A percentile compares a stretch with the other conserved stretches of the same genome.
phyloP scores from a whole-genome alignment of 2,329 filamentous ascomycete species.

The Exutisphaerella laricina region DNA sequence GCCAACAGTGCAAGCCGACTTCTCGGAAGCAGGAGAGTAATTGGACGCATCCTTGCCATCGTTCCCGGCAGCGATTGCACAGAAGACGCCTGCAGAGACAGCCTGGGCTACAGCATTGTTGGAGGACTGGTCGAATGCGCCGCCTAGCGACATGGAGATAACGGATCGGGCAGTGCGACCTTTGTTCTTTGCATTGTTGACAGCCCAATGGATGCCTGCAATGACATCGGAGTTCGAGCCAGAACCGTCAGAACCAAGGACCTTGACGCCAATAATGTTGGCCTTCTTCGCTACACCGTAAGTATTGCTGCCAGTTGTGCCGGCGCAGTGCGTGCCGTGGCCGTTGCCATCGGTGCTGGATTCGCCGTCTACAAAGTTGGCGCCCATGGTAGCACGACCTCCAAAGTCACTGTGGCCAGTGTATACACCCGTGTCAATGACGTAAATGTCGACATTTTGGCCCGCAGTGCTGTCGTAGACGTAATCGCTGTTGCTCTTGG shows the following conservation, averaged over 20 bases:
- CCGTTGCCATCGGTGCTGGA: conserved; percentile 48
- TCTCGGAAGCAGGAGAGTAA: conserved; percentile 34
- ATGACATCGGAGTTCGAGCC: conserved; percentile 44
- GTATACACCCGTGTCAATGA: conserved; percentile 25
- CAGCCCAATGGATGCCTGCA: conserved; percentile 43
- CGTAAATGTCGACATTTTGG: conserved; percentile 25
- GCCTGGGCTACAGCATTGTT: conserved; percentile 36
- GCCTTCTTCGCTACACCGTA: conserved; percentile 52
- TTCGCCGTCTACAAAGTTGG: conserved; percentile 29
- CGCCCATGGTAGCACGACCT: conserved; percentile 29
- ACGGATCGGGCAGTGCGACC: conserved; percentile 64
- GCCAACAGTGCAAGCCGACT: conserved; percentile 35
- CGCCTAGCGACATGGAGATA: conserved; percentile 40
- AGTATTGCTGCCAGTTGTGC: conserved; percentile 63
- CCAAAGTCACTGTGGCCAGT: conserved; percentile 32
- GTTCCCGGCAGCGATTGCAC: conserved; percentile 37
- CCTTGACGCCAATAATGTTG: conserved; percentile 47
- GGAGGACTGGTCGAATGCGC: conserved; percentile 33
- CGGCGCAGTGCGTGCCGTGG: conserved; percentile 73
- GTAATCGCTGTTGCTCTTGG: conserved; percentile 19
- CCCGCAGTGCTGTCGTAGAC: conserved; percentile 17
- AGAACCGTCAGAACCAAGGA: conserved; percentile 40
- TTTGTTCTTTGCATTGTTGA: conserved; percentile 56
- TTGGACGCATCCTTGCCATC: conserved; percentile 27
- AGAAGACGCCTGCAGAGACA: conserved; percentile 35